Base-by-base conservation (phyloP, 1,284 basidiomycete genomes). In the Mycena sp. region DNA sequence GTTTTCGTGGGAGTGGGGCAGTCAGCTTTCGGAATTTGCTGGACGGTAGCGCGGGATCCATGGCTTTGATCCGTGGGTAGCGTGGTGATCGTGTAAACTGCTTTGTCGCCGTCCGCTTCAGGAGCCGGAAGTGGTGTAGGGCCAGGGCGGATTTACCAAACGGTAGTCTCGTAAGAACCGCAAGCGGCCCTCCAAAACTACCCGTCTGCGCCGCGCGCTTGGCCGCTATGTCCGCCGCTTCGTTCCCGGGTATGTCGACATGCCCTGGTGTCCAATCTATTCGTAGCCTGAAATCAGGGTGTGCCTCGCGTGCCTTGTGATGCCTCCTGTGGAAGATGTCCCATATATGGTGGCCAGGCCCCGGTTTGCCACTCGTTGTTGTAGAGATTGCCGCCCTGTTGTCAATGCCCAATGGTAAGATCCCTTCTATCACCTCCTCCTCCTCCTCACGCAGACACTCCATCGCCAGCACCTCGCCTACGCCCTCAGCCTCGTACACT, bases 21-120 rank as follows among this genome's bases (percentile, higher is more conserved):
- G 32, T 43, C 14, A 68, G 56, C 37, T 67, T 62, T 3, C 41
- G 41, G 12, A 43, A 43, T n/a, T n/a, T n/a, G n/a, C n/a, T n/a
- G 9, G 19, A 25, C 6, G 21, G 41, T 21, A 14, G 5, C 26
- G 44, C 44, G 5, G 25, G 14, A 46, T 26, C n/a, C n/a, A 14
- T 28, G 21, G 21, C 21, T n/a, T n/a, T n/a, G n/a, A 46, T 46
- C 5, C 44, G 44, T 14, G 23, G 6, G 16, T 46, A 28, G 3
- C 44, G 44, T 9, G 44, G 44, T n/a, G 44, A 46, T 17, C 26
- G 6, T 9, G 6, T n/a, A 7, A 46, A 28, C 26, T 14, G 23
- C 14, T 46, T 46, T 25, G 14, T 16, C 25, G 23, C 44, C 25
- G 32, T 14, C 32, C 14, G 7, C 32, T 14, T 35, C 32, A 35